These are phyloP conservation scores for Coccomyxa sp. DNA, from an alignment of 139 green algal species.

Conservation along the genomic window DNA sequence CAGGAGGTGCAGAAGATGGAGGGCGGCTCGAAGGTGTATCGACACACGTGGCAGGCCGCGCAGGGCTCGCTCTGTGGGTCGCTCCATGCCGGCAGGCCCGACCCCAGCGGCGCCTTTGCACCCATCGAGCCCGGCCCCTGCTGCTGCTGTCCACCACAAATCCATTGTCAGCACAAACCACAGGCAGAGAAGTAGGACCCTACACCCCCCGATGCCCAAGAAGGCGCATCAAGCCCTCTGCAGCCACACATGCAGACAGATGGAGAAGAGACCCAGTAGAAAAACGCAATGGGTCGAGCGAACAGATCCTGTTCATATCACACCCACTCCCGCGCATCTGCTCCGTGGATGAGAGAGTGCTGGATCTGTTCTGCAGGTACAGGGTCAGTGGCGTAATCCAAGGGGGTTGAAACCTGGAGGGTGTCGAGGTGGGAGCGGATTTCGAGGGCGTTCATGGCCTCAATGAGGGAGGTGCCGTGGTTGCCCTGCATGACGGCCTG, in stretches of 20 bases:
- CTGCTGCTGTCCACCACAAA: neutral
- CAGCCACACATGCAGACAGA: no score
- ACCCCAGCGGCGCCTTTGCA: neutral
- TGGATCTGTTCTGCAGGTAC: no score
- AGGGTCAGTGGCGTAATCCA: no score
- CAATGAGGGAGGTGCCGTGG: slow-evolving; percentile 82
- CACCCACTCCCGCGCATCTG: no score
- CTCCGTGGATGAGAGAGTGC: no score
- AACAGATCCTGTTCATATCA: no score
- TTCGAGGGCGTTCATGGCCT: slow-evolving; percentile 78
- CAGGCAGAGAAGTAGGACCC: no score
- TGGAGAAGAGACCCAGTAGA: no score
- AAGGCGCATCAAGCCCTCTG: no score
- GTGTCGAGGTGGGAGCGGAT: slow-evolving; percentile 73
- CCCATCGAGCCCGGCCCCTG: neutral
- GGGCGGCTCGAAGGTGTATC: slow-evolving; percentile 91
- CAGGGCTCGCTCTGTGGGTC: slow-evolving; percentile 42
- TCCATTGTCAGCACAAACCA: neutral
- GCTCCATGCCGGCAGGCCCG: no score
- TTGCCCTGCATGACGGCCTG: slow-evolving; percentile 19
- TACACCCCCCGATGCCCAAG: no score
- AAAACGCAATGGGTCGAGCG: no score
- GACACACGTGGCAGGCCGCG: slow-evolving; percentile 70
- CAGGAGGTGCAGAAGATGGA: slow-evolving; percentile 91
- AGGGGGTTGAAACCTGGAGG: slow-evolving; percentile 10